Percentiles rank a stretch among this genome's conserved stretches.
These are phyloP conservation scores for Wickerhamomyces sydowiorum DNA, from an alignment of 805 yeast species.

Conservation along the genomic window DNA sequence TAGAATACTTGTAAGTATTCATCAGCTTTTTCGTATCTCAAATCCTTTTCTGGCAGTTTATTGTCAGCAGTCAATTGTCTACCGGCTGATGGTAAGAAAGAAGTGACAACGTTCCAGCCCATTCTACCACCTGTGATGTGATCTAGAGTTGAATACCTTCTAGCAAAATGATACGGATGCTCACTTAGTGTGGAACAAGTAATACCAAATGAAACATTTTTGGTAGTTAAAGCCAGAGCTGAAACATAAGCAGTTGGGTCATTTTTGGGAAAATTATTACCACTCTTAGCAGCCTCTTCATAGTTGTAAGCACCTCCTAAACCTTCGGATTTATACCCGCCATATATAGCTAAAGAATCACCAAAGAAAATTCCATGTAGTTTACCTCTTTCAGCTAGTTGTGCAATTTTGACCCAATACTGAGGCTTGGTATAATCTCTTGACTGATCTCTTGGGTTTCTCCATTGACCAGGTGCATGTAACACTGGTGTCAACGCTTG, in stretches of 20 bases:
- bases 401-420: constrained; percentile 31
- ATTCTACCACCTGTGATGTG: constrained; percentile 35
- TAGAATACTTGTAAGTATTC: constrained; percentile 34
- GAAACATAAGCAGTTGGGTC: constrained; percentile 29
- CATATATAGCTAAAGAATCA: constrained; percentile 31
- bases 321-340: constrained; percentile 23
- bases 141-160: constrained; percentile 36
- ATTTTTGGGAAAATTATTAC: constrained; percentile 23
- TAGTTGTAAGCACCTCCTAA: constrained; percentile 26
- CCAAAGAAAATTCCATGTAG: constrained; percentile 30
- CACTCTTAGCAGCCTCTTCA: constrained; percentile 24
- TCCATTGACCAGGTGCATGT: constrained; percentile 16
- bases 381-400: constrained; percentile 28
- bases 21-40: constrained; percentile 33
- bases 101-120: constrained; percentile 40
- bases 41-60: constrained; percentile 31
- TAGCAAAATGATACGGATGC: constrained; percentile 33
- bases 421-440: constrained; percentile 11
- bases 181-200: constrained; percentile 37
- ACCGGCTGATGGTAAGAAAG: constrained; percentile 36
- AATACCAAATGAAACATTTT: constrained; percentile 31
- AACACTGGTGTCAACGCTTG: constrained; percentile 3
- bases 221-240: constrained; percentile 33
- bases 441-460: constrained; percentile 4
- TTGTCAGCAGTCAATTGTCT: constrained; percentile 30